phyloP scores from a whole-genome alignment of 768 basidiomycete species.

The Grammothele lineata region DNA sequence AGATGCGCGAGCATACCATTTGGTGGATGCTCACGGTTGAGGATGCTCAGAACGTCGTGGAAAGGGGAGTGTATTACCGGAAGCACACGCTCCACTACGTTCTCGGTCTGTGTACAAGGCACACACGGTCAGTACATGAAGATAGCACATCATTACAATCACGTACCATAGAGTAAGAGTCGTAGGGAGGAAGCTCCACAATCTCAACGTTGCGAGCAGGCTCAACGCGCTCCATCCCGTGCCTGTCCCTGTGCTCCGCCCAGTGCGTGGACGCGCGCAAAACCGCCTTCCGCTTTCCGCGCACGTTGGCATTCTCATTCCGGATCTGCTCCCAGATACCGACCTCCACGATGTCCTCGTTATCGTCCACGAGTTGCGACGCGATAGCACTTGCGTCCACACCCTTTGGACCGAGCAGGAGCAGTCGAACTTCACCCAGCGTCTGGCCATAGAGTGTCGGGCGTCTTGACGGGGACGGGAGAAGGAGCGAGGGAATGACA shows the following conservation, averaged over 20 bases:
- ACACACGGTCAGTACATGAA: no score
- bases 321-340: constrained; percentile 52
- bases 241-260: constrained; percentile 60
- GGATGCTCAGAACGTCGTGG: constrained; percentile 43
- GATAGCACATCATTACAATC: no score
- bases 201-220: constrained; percentile 64
- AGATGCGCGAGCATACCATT: constrained; percentile 47
- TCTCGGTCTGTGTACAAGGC: constrained; percentile 15
- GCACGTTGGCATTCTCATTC: constrained; percentile 27
- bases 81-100: constrained; percentile 28
- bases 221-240: constrained; percentile 64
- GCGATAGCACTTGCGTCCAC: constrained; percentile 43
- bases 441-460: constrained; percentile 70
- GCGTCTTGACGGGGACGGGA: constrained; percentile 56
- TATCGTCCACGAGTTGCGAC: constrained; percentile 45
- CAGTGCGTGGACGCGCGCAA: constrained; percentile 66
- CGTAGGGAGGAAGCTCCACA: constrained; percentile 44
- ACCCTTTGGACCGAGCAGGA: constrained; percentile 47
- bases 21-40: constrained; percentile 50
- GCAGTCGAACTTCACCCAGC: constrained; percentile 53
- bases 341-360: constrained; percentile 64
- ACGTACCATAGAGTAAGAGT: constrained; percentile 44
- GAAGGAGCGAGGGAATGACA: constrained; percentile 64
- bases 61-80: constrained; percentile 55
- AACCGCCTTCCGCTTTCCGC: constrained; percentile 21